Conservation (phyloP, 73 alveolate genomes). For the Blepharisma japonicum region DNA sequence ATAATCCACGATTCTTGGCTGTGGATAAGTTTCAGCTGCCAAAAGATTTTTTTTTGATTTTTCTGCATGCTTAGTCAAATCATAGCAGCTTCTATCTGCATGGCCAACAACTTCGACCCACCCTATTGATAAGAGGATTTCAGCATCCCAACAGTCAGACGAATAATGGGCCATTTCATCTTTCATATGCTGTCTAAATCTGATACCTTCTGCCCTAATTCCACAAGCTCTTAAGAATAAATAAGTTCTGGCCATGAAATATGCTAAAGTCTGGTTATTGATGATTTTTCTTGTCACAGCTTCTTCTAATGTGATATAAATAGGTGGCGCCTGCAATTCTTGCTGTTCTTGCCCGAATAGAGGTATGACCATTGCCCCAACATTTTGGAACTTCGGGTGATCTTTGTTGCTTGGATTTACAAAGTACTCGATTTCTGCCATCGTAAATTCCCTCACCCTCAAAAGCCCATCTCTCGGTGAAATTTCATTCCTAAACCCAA, state of each 20-base stretch:
- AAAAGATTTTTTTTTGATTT: constrained; percentile 73
- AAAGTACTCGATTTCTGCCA: constrained; percentile 99
- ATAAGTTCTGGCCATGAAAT: constrained; percentile 94
- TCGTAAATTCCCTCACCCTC: constrained; percentile 97
- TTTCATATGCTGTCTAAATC: constrained; percentile 96
- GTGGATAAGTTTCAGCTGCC: constrained; percentile 86
- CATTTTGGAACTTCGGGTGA: constrained; percentile 81
- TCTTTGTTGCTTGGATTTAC: constrained; percentile 91
- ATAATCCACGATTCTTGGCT: constrained; percentile 72
- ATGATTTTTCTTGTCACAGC: constrained; percentile 87
- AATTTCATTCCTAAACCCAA: constrained; percentile 98
- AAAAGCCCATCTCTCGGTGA: constrained; percentile 97
- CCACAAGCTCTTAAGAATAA: constrained; percentile 82
- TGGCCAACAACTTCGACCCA: constrained; percentile 99
- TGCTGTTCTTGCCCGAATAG: constrained; percentile 72
- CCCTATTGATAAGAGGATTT: constrained; percentile 96
- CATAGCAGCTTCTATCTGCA: constrained; percentile 98
- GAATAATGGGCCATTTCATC: constrained; percentile 99
- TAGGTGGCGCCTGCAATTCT: constrained; percentile 32
- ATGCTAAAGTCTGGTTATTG: constrained; percentile 96
- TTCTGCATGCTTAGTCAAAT: constrained; percentile 86
- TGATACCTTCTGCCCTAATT: constrained; percentile 78
- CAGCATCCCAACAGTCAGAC: constrained; percentile 99
- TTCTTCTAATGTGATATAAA: constrained; percentile 63
- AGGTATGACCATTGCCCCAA: constrained; percentile 75